phyloP scores from a whole-genome alignment of 2,329 filamentous ascomycete genomes.

The Didymella glomerata region DNA sequence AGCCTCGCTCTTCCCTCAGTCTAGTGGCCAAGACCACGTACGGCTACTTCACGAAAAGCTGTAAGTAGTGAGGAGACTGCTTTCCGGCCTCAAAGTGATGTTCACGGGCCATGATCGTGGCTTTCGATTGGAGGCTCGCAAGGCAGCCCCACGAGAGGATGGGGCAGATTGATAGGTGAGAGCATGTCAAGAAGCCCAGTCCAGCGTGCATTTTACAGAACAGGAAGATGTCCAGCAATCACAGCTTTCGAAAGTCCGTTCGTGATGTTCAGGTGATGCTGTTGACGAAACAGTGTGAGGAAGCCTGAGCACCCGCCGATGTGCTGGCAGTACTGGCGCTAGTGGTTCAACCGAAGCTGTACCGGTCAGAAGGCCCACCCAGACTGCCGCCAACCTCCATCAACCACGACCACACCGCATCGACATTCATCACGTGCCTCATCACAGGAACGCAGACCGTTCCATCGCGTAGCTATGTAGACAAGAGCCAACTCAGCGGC shows the following conservation, averaged over 20 bases:
- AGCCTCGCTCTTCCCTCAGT: background rate
- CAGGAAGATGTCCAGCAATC: no score
- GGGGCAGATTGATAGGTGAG: background rate
- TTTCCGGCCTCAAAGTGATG: background rate
- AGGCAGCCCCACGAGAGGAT: background rate
- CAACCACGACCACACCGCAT: slow-evolving; percentile 17
- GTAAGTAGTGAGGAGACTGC: background rate
- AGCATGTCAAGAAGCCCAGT: background rate
- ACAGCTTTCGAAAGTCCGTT: background rate
- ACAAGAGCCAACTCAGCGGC: background rate
- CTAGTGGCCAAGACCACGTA: background rate
- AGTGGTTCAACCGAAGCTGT: background rate
- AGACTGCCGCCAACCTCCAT: slow-evolving; percentile 1
- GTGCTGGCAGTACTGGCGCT: slow-evolving; percentile 5
- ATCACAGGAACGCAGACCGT: background rate
- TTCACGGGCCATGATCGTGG: background rate
- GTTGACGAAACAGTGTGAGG: background rate
- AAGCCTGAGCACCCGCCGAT: background rate
- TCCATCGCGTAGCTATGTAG: background rate
- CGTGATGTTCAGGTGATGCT: background rate
- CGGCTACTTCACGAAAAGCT: background rate
- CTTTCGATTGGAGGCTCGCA: background rate
- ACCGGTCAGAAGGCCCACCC: background rate
- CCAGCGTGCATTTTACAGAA: background rate
- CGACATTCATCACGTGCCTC: background rate